phyloP scores from a whole-genome alignment of 2,329 filamentous ascomycete genomes.

The Pezicula radicicola region DNA sequence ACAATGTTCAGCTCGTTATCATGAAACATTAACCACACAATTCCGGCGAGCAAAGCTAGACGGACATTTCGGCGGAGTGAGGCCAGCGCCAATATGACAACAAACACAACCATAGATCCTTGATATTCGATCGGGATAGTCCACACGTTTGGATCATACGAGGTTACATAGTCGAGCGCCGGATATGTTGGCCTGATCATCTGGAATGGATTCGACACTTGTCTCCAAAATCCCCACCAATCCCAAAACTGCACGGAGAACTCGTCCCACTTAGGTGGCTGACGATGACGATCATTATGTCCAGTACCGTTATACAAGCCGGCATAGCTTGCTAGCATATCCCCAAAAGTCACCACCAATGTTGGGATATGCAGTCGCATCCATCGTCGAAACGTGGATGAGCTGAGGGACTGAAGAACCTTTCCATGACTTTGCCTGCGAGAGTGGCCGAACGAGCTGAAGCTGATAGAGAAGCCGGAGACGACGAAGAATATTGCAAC shows the following conservation, averaged over 20 bases:
- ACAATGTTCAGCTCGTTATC: neutral
- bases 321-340: neutral
- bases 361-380: constrained; percentile 39
- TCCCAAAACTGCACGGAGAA: neutral
- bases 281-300: constrained; percentile 27
- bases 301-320: neutral
- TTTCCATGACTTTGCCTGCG: constrained; percentile 30
- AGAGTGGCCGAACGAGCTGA: constrained; percentile 32
- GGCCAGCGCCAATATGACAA: neutral
- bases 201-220: neutral
- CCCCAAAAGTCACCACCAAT: constrained; percentile 34
- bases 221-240: neutral
- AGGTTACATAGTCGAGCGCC: neutral
- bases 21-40: neutral
- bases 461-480: constrained; percentile 41
- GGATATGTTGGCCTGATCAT: neutral
- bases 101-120: constrained; percentile 4
- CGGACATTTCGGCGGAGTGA: neutral
- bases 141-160: neutral
- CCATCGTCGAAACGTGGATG: constrained; percentile 38
- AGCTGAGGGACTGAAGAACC: constrained; percentile 34
- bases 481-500: constrained; percentile 47
- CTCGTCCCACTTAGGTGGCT: neutral
- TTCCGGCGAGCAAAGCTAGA: neutral
- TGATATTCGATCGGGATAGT: constrained; percentile 4